Evolutionary conservation across 2,329 filamentous ascomycete species (phyloP), one percentile per base, ranked within the genome.

Genomic region (Aplosporella prunicola): DNA sequence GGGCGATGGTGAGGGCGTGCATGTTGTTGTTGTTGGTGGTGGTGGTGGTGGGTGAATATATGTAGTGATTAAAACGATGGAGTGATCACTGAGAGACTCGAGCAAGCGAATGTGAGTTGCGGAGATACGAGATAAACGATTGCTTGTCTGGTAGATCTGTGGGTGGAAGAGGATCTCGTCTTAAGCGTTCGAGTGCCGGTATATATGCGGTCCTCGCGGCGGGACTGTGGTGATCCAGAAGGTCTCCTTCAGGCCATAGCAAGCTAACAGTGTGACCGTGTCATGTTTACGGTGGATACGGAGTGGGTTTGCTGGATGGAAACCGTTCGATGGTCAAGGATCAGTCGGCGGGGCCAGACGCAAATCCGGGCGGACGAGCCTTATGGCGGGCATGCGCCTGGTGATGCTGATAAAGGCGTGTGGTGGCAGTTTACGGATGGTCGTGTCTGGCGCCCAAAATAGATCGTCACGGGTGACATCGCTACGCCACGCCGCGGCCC

Each of bases 91-190:
- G 33, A 14, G 29, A 35, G 9, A 16, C 11, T 25, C 27, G 18
- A 27, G n/a, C 15, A 20, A 36, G 34, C 34, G 34, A 36, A 18
- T 23, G 34, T 36, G 10, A 26, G 33, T 26, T 36, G 15, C 25
- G 18, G 11, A 26, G 25, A 25, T 35, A n/a, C n/a, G n/a, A n/a
- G n/a, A n/a, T n/a, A n/a, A n/a, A n/a, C n/a, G 26, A 15, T 29
- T 23, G 28, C 28, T 18, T 29, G 26, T 24, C 27, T 36, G 25
- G 11, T 36, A 20, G 9, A 36, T 36, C 24, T 29, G 26, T 18
- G 7, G 22, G 15, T 13, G 11, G 24, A 13, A n/a, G n/a, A n/a
- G n/a, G n/a, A n/a, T n/a, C n/a, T n/a, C n/a, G n/a, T n/a, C n/a
- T n/a, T n/a, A n/a, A n/a, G n/a, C n/a, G n/a, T n/a, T n/a, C n/a